Conservation (phyloP, 2,329 filamentous ascomycete genomes). For the Colletotrichum sp. region DNA sequence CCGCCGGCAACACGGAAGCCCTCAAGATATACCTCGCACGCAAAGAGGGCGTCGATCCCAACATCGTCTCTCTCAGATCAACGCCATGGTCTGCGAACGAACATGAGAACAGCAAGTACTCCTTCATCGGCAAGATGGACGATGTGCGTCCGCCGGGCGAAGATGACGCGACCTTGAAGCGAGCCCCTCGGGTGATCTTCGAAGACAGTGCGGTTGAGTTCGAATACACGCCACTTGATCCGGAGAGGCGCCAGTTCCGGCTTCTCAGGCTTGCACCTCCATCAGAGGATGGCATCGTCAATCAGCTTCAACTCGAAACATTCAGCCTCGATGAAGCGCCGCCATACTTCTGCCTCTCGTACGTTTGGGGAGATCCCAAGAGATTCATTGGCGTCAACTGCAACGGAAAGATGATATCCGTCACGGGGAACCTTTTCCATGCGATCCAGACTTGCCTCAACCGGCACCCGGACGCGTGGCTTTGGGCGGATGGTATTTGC, state of each 20-base stretch:
- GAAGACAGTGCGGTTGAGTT: neutral
- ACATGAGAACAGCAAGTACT: neutral
- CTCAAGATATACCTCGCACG: neutral
- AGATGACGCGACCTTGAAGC: neutral
- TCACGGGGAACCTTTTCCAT: neutral
- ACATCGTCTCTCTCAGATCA: neutral
- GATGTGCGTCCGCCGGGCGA: neutral
- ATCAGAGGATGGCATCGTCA: neutral
- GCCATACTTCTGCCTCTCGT: neutral
- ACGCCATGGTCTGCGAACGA: neutral
- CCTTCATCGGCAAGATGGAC: neutral
- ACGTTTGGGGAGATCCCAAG: constrained; percentile 1
- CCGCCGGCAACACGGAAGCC: neutral
- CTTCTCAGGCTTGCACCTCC: neutral
- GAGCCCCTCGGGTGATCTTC: neutral
- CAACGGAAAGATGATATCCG: neutral
- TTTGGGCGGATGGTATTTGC: constrained; percentile 12
- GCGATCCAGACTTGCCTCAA: neutral
- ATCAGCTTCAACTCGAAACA: neutral
- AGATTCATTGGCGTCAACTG: neutral
- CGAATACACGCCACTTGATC: neutral
- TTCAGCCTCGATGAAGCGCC: neutral
- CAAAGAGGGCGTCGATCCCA: neutral
- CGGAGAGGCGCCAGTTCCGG: neutral
- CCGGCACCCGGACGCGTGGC: neutral